A percentile compares a stretch with the other conserved stretches of the same genome.
Evolutionary conservation across 768 basidiomycete species (phyloP).

Genomic region (Austroboletus eburneus): DNA sequence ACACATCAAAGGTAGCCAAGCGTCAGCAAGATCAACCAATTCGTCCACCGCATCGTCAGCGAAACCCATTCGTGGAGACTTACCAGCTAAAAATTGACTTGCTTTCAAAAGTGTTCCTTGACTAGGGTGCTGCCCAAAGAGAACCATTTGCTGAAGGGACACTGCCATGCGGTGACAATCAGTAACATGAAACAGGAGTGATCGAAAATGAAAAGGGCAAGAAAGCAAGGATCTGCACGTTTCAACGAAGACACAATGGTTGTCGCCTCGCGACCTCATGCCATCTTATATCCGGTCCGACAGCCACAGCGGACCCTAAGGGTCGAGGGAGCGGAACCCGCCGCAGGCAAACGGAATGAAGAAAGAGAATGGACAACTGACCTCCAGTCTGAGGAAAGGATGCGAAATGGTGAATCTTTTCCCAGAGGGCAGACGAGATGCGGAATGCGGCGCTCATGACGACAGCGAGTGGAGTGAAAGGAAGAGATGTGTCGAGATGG

Average conservation of each 20-base stretch:
- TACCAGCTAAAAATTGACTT: slow-evolving; percentile 82
- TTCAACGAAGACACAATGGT: no score
- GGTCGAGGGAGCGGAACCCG: neutral
- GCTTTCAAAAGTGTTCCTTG: slow-evolving; percentile 92
- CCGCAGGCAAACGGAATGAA: neutral
- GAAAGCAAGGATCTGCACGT: neutral
- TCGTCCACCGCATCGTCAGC: no score
- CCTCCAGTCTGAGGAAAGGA: slow-evolving; percentile 92
- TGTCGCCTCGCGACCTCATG: no score
- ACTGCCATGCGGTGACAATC: slow-evolving; percentile 51
- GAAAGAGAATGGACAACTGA: slow-evolving; percentile 33
- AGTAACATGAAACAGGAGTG: slow-evolving; percentile 4
- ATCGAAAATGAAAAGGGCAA: neutral
- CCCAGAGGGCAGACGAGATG: slow-evolving; percentile 79
- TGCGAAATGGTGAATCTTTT: slow-evolving; percentile 86
- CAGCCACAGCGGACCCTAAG: no score
- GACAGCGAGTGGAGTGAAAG: neutral
- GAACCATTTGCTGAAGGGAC: slow-evolving; percentile 97
- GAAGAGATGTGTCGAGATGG: neutral
- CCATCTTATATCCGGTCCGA: no score
- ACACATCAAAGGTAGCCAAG: neutral
- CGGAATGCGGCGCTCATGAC: slow-evolving; percentile 50
- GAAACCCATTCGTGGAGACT: no score
- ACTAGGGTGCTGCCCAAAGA: slow-evolving; percentile 93
- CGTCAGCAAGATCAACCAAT: neutral